phyloP scores from a whole-genome alignment of 805 yeast genomes.

The Candida dendrica region DNA sequence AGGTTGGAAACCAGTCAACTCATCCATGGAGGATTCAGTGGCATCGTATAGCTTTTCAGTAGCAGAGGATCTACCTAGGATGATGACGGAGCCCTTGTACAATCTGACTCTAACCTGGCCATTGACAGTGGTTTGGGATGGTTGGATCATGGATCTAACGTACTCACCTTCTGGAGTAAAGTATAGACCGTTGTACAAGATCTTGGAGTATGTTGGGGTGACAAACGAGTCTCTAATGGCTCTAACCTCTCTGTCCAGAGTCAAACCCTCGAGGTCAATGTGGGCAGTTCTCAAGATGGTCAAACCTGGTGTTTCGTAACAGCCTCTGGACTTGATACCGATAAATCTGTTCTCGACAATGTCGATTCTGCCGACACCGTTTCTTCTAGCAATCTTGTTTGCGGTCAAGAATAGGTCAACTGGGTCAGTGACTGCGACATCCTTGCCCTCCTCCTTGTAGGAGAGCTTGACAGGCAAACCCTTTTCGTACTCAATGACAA shows the following conservation, averaged over 20 bases:
- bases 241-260: constrained; percentile 95
- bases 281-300: constrained; percentile 91
- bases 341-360: constrained; percentile 98
- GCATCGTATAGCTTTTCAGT: constrained; percentile 97
- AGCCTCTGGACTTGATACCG: constrained; percentile 98
- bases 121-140: constrained; percentile 91
- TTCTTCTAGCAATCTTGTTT: constrained; percentile 93
- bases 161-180: constrained; percentile 98
- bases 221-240: constrained; percentile 95
- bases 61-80: constrained; percentile 90
- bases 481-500: constrained; percentile 71
- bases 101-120: constrained; percentile 92
- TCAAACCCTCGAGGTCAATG: constrained; percentile 94
- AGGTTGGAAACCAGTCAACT: constrained; percentile 95
- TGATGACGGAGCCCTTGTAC: constrained; percentile 81
- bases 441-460: constrained; percentile 50
- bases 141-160: constrained; percentile 86
- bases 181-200: constrained; percentile 94
- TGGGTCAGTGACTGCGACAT: constrained; percentile 67
- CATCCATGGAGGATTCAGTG: constrained; percentile 98
- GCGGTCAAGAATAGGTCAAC: constrained; percentile 90
- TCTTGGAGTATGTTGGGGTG: constrained; percentile 82
- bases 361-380: constrained; percentile 99
- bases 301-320: constrained; percentile 98
- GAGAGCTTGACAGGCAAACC: constrained; percentile 84